phyloP scores from a whole-genome alignment of 176 grass and related monocot species.

The Sorghum bicolor region DNA sequence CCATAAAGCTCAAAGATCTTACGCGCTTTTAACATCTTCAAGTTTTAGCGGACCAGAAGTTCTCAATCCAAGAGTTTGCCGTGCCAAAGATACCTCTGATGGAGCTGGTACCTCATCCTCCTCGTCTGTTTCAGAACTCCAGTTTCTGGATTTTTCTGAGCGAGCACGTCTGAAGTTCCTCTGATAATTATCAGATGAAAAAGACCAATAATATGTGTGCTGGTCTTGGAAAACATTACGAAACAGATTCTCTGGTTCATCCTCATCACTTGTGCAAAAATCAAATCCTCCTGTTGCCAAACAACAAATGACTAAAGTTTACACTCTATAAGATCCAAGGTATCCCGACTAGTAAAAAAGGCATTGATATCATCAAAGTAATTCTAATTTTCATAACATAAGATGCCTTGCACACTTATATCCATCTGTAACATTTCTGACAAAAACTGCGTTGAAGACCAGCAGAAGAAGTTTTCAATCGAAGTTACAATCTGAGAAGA shows the following conservation, averaged over 20 bases:
- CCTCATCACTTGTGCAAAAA: slow-evolving; percentile 66
- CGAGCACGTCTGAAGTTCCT: slow-evolving; percentile 24
- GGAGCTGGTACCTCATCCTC: slow-evolving; percentile 34
- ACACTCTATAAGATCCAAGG: background rate
- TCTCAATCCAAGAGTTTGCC: slow-evolving; percentile 76
- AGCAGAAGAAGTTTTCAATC: background rate
- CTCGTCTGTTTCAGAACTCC: slow-evolving; percentile 64
- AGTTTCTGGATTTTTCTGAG: slow-evolving; percentile 46
- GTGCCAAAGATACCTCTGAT: slow-evolving; percentile 52
- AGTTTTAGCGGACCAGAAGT: slow-evolving; percentile 69
- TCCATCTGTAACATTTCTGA: slow-evolving; percentile 10
- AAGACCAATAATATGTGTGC: slow-evolving; percentile 70
- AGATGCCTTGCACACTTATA: background rate
- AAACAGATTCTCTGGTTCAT: slow-evolving; percentile 69
- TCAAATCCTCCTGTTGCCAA: slow-evolving; percentile 43
- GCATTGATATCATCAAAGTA: background rate
- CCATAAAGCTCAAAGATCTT: slow-evolving; percentile 38
- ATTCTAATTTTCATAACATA: background rate
- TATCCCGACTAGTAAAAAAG: background rate
- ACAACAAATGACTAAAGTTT: slow-evolving; percentile 17
- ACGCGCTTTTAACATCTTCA: slow-evolving; percentile 97
- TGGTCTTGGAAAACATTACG: slow-evolving; percentile 46
- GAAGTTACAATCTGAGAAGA: slow-evolving; percentile 6
- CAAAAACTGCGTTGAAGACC: background rate
- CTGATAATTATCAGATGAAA: slow-evolving; percentile 49